phyloP scores from a whole-genome alignment of 495 filamentous ascomycete species.

The Gamarada debralockiae region DNA sequence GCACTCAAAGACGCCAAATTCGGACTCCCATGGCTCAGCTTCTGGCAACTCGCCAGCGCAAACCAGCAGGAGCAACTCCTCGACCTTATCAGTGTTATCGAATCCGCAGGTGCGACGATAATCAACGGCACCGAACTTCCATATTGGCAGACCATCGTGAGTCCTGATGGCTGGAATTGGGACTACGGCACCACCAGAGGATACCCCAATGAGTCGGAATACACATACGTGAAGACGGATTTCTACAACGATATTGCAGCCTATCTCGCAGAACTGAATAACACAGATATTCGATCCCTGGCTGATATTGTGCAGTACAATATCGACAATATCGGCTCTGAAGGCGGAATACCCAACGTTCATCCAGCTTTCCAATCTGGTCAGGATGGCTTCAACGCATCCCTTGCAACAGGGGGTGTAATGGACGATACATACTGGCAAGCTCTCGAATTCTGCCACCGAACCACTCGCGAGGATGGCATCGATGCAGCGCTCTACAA shows the following conservation, averaged over 20 bases:
- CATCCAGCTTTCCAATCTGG: constrained; percentile 66
- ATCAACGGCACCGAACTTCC: constrained; percentile 69
- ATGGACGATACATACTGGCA: constrained; percentile 63
- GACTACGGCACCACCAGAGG: constrained; percentile 61
- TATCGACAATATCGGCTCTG: constrained; percentile 57
- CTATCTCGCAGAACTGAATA: constrained; percentile 62
- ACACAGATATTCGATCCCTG: constrained; percentile 58
- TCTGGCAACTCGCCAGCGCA: constrained; percentile 56
- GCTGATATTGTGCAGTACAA: constrained; percentile 70
- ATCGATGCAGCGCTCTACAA: constrained; percentile 62
- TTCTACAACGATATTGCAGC: constrained; percentile 70
- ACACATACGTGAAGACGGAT: constrained; percentile 67
- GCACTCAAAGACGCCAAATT: constrained; percentile 60
- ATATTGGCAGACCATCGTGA: constrained; percentile 54
- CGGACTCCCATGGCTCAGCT: constrained; percentile 65
- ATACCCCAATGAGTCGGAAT: constrained; percentile 66
- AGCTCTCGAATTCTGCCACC: constrained; percentile 57
- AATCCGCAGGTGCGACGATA: constrained; percentile 59
- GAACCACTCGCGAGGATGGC: constrained; percentile 55
- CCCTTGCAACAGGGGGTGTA: constrained; percentile 52
- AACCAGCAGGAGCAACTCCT: constrained; percentile 50
- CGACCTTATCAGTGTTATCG: constrained; percentile 49
- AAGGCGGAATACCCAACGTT: constrained; percentile 61
- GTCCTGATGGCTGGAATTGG: constrained; percentile 67
- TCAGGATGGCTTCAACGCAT: constrained; percentile 65